Conservation (phyloP, 768 basidiomycete species). For the Paxillus ammoniavirescens region DNA sequence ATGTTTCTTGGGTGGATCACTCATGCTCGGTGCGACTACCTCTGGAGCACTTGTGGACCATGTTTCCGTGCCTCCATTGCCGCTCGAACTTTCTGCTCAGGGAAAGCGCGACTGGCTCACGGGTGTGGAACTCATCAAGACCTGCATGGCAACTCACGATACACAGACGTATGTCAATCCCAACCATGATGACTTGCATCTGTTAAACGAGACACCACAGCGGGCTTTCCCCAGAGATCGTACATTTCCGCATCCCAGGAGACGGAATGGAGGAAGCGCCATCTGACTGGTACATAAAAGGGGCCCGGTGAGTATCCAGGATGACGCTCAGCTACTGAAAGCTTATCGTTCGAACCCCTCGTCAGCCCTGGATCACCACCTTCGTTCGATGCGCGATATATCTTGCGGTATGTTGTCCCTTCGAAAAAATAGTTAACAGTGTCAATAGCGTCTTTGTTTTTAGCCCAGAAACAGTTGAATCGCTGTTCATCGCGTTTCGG, state of each 20-base stretch:
- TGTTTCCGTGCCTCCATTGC: conserved; percentile 67
- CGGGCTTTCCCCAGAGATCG: conserved; percentile 87
- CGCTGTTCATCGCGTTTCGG: conserved; percentile 89
- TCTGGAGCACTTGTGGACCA: conserved; percentile 51
- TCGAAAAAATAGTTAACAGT: background rate
- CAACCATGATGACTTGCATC: background rate
- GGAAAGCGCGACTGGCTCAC: conserved; percentile 80
- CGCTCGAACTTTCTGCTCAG: conserved; percentile 55
- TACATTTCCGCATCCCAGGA: conserved; percentile 70
- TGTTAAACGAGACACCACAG: conserved; percentile 36
- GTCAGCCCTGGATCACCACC: conserved; percentile 24
- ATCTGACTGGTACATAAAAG: conserved; percentile 92
- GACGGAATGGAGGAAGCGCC: conserved; percentile 48
- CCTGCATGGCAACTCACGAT: conserved; percentile 84
- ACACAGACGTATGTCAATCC: conserved; percentile 66
- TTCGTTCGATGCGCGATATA: conserved; percentile 87
- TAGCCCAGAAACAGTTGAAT: conserved; percentile 93
- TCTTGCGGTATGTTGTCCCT: conserved; percentile 61
- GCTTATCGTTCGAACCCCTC: conserved; percentile 5
- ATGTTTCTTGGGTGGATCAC: conserved; percentile 90
- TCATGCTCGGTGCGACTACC: conserved; percentile 85
- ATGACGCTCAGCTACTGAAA: background rate
- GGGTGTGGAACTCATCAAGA: conserved; percentile 79
- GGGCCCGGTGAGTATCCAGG: conserved; percentile 48
- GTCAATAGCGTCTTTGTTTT: background rate